A percentile compares a stretch with the other conserved stretches of the same genome.
Evolutionary conservation across 352 stramenopile genomes (phyloP).

Genomic region (Phytophthora sp.): DNA sequence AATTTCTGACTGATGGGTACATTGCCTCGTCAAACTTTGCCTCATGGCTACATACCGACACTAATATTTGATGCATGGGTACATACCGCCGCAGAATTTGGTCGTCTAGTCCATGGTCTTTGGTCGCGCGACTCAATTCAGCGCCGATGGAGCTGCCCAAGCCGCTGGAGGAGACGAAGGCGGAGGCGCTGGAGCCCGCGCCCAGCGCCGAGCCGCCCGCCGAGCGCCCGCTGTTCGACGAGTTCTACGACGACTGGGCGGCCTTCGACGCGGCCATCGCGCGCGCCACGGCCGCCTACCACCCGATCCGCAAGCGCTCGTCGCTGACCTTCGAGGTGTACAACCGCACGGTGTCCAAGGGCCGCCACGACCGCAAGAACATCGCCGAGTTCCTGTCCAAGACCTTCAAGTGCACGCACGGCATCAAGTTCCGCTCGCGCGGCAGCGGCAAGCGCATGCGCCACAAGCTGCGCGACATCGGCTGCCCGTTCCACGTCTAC

Average conservation of each 20-base stretch:
- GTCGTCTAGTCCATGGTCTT: no score
- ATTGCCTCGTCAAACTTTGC: no score
- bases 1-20: no score
- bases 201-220: neutral
- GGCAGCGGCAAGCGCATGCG: conserved; percentile 71
- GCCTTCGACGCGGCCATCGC: conserved; percentile 70
- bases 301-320: conserved; percentile 85
- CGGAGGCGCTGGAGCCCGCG: neutral
- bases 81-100: no score
- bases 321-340: conserved; percentile 87
- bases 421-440: conserved; percentile 82
- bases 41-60: no score
- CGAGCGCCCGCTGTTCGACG: conserved; percentile 57
- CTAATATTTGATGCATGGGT: no score
- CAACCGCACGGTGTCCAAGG: conserved; percentile 88
- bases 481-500: conserved; percentile 84
- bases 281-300: conserved; percentile 61
- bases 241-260: conserved; percentile 81
- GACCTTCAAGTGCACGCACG: conserved; percentile 86
- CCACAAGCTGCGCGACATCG: conserved; percentile 75
- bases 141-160: conserved; percentile 30
- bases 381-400: conserved; percentile 84
- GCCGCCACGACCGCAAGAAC: conserved; percentile 70
- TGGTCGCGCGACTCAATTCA: no score
- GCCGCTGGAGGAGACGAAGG: conserved; percentile 32